A percentile compares a stretch with the other conserved stretches of the same genome.
Conservation (phyloP, 768 basidiomycete species). For the Roridomyces roridus region DNA sequence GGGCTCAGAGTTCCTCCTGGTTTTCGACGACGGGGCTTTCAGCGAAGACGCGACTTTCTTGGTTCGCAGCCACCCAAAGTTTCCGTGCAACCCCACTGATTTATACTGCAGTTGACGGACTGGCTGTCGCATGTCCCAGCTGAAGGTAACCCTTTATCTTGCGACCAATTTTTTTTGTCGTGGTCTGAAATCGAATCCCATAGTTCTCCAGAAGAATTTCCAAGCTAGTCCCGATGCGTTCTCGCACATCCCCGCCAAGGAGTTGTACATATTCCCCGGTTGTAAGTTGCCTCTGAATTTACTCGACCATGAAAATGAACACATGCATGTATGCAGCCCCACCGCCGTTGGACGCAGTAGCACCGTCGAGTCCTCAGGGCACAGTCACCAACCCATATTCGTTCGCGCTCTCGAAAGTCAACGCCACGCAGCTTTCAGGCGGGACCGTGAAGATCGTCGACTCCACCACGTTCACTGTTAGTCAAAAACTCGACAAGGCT, state of each 20-base stretch:
- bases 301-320: no score
- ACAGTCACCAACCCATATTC: slow-evolving; percentile 50
- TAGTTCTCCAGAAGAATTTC: slow-evolving; percentile 61
- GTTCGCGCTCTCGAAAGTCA: slow-evolving; percentile 53
- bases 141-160: slow-evolving; percentile 37
- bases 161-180: not conserved
- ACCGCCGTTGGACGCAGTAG: slow-evolving; percentile 40
- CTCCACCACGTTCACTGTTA: slow-evolving; percentile 50
- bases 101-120: slow-evolving; percentile 49
- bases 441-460: slow-evolving; percentile 60
- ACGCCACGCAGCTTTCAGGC: slow-evolving; percentile 49
- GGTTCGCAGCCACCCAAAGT: slow-evolving; percentile 29
- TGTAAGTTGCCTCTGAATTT: no score
- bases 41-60: slow-evolving; percentile 61
- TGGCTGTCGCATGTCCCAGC: slow-evolving; percentile 61
- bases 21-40: slow-evolving; percentile 58
- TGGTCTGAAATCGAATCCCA: no score
- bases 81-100: not conserved
- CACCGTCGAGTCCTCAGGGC: slow-evolving; percentile 50
- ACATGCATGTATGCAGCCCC: no score
- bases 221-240: slow-evolving; percentile 45
- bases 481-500: not conserved
- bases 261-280: slow-evolving; percentile 61
- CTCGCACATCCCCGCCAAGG: slow-evolving; percentile 47
- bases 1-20: slow-evolving; percentile 59